Evolutionary conservation across 177 flowering plant genomes (phyloP), one percentile per base, ranked within the genome.

Genomic region (Vitis hybrid): DNA sequence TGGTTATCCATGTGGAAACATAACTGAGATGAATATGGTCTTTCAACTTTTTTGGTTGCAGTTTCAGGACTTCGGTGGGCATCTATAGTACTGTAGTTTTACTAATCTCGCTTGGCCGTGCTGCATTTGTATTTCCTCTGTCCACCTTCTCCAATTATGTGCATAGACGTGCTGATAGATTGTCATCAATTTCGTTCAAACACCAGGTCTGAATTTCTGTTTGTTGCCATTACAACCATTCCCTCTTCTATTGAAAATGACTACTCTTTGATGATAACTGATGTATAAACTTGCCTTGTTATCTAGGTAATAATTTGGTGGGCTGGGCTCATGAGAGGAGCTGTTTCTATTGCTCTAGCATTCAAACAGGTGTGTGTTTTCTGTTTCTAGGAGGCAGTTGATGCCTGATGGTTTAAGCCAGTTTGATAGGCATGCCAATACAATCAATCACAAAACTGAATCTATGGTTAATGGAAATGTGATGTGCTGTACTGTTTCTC

Each of bases 261-360:
- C 16, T 15, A 51, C 19, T 26, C 49, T 55, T 55, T 21, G 10
- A 5, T 51, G 49, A 10, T 51, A 11, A 14, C 10, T 21, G 51
- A 50, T 26, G 56, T 65, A 67, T 62, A 55, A 51, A 51, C 26
- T 64, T 45, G 56, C 22, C 48, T 15, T 12, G 66, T 62, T 65
- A 19, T 68, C 13, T 70, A 94, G 97, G 56, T 90, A 33, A 70
- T 94, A 51, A 88, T 94, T 56, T 94, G 99, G 97, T 94, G 97
- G 98, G 98, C 98, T 51, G 97, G 98, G 29, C 87, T 92, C 5
- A 94, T 90, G 92, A 88, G 98, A 79, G 98, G 98, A n/a, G 97
- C 98, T 51, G 97, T 92, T 59, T 92, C 98, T n/a, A 86, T 92
- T 60, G 98, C 98, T 62, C 77, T 94, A 81, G 93, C 97, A 72